Conservation (phyloP, 2,329 filamentous ascomycete species). For the Metarhizium brunneum region DNA sequence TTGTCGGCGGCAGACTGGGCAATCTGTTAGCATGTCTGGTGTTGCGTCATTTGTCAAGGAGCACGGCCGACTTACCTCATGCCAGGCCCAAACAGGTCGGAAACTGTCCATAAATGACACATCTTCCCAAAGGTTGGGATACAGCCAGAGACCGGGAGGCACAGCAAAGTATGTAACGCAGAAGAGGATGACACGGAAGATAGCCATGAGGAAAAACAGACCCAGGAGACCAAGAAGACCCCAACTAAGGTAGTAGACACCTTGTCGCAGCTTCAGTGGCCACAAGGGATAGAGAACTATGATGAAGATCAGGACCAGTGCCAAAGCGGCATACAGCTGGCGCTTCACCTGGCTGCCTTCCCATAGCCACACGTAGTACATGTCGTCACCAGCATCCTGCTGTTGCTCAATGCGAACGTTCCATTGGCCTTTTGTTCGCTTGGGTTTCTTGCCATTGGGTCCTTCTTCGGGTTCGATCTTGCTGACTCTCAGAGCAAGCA, state of each 20-base stretch:
- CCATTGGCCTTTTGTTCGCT: slow-evolving; percentile 93
- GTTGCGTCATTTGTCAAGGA: not conserved
- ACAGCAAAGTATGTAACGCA: slow-evolving; percentile 79
- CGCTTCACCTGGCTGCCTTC: slow-evolving; percentile 91
- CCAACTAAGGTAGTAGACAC: slow-evolving; percentile 96
- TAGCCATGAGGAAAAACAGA: slow-evolving; percentile 94
- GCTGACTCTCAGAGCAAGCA: slow-evolving; percentile 81
- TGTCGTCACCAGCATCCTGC: slow-evolving; percentile 76
- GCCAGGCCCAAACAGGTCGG: slow-evolving; percentile 94
- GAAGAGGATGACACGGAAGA: slow-evolving; percentile 92
- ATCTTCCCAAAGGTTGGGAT: slow-evolving; percentile 96
- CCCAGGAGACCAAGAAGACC: slow-evolving; percentile 82
- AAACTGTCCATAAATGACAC: slow-evolving; percentile 98
- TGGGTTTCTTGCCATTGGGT: slow-evolving; percentile 56
- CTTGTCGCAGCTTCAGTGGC: slow-evolving; percentile 82
- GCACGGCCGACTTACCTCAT: slow-evolving; percentile 57
- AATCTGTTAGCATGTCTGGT: not conserved
- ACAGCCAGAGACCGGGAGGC: slow-evolving; percentile 91
- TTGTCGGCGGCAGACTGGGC: slow-evolving; percentile 12
- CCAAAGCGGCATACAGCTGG: slow-evolving; percentile 81
- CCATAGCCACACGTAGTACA: slow-evolving; percentile 96
- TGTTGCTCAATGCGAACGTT: slow-evolving; percentile 93
- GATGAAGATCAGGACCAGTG: slow-evolving; percentile 74
- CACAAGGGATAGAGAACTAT: slow-evolving; percentile 93
- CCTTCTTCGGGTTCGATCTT: slow-evolving; percentile 66